These are phyloP conservation scores for Phytopythium chamaehyphon DNA, from an alignment of 352 stramenopile species.

Conservation along the genomic window DNA sequence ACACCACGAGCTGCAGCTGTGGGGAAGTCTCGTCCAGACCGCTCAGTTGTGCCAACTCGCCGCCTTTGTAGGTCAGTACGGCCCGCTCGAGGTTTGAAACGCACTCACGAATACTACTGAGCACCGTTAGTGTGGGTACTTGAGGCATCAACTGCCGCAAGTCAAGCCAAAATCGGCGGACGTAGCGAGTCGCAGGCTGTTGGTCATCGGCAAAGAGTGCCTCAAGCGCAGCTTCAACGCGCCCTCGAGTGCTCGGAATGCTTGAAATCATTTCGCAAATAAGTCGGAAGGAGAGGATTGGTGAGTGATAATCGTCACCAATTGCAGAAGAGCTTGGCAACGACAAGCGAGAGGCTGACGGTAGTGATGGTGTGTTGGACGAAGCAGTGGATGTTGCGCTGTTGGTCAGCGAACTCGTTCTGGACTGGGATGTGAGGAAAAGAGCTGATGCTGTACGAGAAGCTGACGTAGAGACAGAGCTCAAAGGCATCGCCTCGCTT, in stretches of 20 bases:
- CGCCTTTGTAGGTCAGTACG: conserved; percentile 27
- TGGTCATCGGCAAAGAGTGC: conserved; percentile 41
- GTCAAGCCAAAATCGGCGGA: conserved; percentile 48
- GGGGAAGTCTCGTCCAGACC: conserved; percentile 29
- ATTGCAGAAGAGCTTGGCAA: conserved; percentile 9
- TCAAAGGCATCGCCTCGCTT: conserved; percentile 16
- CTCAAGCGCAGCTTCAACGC: conserved; percentile 41
- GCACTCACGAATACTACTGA: conserved; percentile 25
- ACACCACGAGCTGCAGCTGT: conserved; percentile 27
- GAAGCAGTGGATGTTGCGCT: background rate
- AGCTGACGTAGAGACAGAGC: background rate
- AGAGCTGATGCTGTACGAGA: conserved; percentile 1
- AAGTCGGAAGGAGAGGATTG: conserved; percentile 45
- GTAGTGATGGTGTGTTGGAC: background rate
- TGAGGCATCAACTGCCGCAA: conserved; percentile 38
- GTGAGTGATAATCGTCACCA: conserved; percentile 15
- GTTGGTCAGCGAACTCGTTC: background rate
- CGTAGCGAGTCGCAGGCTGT: conserved; percentile 25
- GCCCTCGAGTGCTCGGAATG: conserved; percentile 20
- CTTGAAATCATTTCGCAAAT: conserved; percentile 37
- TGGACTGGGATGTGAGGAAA: background rate
- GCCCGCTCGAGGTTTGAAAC: conserved; percentile 29
- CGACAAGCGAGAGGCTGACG: background rate
- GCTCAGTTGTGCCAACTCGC: conserved; percentile 43
- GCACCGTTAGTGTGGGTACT: conserved; percentile 9